A percentile compares a stretch with the other conserved stretches of the same genome.
phyloP scores from a whole-genome alignment of 2,329 filamentous ascomycete species.

The Apiospora saccharicola region DNA sequence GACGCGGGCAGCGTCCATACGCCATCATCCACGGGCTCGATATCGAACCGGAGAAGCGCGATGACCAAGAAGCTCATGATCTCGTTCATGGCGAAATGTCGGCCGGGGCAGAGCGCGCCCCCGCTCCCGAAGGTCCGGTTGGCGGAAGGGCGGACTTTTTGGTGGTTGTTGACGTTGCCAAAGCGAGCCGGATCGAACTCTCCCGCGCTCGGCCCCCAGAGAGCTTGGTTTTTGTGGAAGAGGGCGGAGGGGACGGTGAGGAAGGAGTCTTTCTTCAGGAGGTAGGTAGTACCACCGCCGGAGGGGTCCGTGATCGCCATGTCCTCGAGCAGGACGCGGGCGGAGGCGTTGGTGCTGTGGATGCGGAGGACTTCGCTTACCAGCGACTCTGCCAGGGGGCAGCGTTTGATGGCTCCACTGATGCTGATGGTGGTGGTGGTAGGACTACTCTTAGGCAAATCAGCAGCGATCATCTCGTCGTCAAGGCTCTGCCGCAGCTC shows the following conservation, averaged over 20 bases:
- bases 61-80: constrained; percentile 23
- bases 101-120: constrained; percentile 16
- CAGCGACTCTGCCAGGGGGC: not conserved
- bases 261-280: constrained; percentile 21
- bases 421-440: not conserved
- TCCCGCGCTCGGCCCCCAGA: not conserved
- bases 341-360: constrained; percentile 38
- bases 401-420: not conserved
- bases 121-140: constrained; percentile 25
- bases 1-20: not conserved
- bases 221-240: not conserved
- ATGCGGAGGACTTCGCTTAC: constrained; percentile 2
- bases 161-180: too few species aligned
- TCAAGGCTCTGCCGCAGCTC: not conserved
- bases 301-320: constrained; percentile 25
- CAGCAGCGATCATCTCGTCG: not conserved
- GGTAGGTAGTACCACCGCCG: not conserved
- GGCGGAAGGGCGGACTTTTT: not conserved
- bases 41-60: constrained; percentile 25
- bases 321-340: constrained; percentile 24
- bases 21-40: not conserved
- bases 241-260: not conserved
- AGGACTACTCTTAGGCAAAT: too few species aligned
- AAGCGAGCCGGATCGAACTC: constrained; percentile 18
- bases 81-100: constrained; percentile 24